Evolutionary conservation across 495 filamentous ascomycete species (phyloP).

Genomic region (Acidiella bohemica): DNA sequence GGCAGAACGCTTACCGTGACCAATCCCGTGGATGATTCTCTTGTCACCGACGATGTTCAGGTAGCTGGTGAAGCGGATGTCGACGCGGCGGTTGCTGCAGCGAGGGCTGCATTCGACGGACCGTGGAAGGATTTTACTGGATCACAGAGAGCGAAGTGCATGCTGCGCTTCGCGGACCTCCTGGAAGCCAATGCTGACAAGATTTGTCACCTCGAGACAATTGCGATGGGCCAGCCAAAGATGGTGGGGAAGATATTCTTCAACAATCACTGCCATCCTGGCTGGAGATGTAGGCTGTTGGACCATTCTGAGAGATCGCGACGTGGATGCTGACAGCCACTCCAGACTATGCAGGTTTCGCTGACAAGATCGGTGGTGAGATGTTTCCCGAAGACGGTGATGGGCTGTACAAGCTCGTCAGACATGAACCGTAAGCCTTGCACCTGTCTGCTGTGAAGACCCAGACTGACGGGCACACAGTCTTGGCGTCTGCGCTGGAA

Average conservation of each 20-base stretch:
- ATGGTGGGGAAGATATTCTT: background rate
- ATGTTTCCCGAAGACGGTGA: conserved; percentile 14
- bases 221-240: conserved; percentile 6
- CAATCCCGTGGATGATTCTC: conserved; percentile 28
- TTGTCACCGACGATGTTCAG: conserved; percentile 24
- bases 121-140: conserved; percentile 20
- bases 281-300: too few relatives aligned
- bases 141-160: conserved; percentile 20
- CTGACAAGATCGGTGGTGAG: conserved; percentile 15
- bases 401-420: conserved; percentile 23
- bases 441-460: too few relatives aligned
- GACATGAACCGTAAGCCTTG: conserved; percentile 27
- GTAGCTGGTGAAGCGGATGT: conserved; percentile 24
- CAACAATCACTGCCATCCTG: too few relatives aligned
- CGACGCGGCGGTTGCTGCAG: conserved; percentile 25
- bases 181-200: conserved; percentile 24
- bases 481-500: conserved; percentile 24
- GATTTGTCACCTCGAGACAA: conserved; percentile 3
- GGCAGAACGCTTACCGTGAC: conserved; percentile 25
- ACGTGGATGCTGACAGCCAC: background rate
- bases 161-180: conserved; percentile 29
- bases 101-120: conserved; percentile 20
- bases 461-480: too few relatives aligned
- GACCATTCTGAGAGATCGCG: too few relatives aligned
- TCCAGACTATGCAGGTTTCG: conserved; percentile 11